phyloP scores from a whole-genome alignment of 108 stramenopile species.

The Cyclotella atomus region DNA sequence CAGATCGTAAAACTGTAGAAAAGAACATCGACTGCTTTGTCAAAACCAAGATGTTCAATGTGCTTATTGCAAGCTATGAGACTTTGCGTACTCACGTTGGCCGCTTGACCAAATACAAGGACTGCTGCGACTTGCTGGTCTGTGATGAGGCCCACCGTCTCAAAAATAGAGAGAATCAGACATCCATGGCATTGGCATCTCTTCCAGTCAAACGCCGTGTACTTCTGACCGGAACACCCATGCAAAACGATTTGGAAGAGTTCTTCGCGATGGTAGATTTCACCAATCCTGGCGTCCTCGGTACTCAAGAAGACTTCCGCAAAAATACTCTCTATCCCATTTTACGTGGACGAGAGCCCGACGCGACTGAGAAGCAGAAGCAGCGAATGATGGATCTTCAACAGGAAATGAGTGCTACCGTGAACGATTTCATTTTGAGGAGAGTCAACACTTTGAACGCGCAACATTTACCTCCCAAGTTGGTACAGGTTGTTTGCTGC shows the following conservation, averaged over 20 bases:
- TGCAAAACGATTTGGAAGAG: slow-evolving; percentile 96
- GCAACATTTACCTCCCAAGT: slow-evolving; percentile 96
- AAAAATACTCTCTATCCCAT: slow-evolving; percentile 83
- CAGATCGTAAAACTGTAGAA: slow-evolving; percentile 83
- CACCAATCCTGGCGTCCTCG: slow-evolving; percentile 91
- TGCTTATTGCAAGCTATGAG: slow-evolving; percentile 94
- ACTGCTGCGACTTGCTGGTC: slow-evolving; percentile 93
- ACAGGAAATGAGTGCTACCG: slow-evolving; percentile 87
- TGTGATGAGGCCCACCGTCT: slow-evolving; percentile 99
- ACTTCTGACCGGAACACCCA: slow-evolving; percentile 91
- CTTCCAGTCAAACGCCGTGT: slow-evolving; percentile 90
- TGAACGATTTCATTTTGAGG: slow-evolving; percentile 96
- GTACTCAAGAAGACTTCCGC: slow-evolving; percentile 89
- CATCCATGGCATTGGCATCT: slow-evolving; percentile 82
- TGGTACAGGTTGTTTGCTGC: slow-evolving; percentile 98
- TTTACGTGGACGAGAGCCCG: slow-evolving; percentile 94
- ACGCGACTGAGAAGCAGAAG: slow-evolving; percentile 90
- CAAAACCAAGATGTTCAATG: slow-evolving; percentile 78
- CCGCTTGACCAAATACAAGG: slow-evolving; percentile 73
- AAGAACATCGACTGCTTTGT: slow-evolving; percentile 85
- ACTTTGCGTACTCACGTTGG: slow-evolving; percentile 91
- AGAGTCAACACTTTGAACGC: slow-evolving; percentile 97
- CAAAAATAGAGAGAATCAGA: slow-evolving; percentile 97
- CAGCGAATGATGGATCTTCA: slow-evolving; percentile 84
- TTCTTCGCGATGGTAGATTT: slow-evolving; percentile 99